Evolutionary conservation across 129 eudicot genomes (phyloP).

Genomic region (Glebionis coronaria): DNA sequence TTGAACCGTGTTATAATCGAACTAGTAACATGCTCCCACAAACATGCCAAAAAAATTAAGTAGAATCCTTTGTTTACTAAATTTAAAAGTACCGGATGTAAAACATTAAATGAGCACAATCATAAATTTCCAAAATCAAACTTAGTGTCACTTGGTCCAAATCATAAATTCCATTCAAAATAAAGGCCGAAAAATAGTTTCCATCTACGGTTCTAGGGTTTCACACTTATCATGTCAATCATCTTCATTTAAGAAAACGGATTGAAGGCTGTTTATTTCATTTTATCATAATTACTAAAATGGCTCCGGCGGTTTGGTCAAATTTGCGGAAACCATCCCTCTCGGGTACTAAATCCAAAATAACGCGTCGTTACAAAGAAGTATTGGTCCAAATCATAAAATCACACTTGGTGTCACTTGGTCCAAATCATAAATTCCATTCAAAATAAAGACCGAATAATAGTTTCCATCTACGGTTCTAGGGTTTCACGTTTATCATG

Average conservation of each 20-base stretch:
- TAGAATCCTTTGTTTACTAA: not conserved
- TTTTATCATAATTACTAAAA: not conserved
- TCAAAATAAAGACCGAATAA: not conserved
- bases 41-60: not conserved
- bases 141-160: not conserved
- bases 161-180: not conserved
- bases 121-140: not conserved
- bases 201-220: not conserved
- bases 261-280: not conserved
- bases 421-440: not conserved
- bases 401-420: not conserved
- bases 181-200: no score
- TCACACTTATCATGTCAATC: not conserved
- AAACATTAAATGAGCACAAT: not conserved
- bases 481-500: not conserved
- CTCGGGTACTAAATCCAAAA: no score
- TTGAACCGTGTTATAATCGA: not conserved
- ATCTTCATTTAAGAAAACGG: not conserved
- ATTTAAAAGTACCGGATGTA: not conserved
- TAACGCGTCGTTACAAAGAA: no score
- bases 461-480: no score
- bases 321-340: no score
- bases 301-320: no score
- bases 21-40: not conserved
- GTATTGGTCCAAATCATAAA: no score